A percentile compares a stretch with the other conserved stretches of the same genome.
Conservation (phyloP, 1,139 yeast genomes). For the Barnettozyma hawaiiensis region DNA sequence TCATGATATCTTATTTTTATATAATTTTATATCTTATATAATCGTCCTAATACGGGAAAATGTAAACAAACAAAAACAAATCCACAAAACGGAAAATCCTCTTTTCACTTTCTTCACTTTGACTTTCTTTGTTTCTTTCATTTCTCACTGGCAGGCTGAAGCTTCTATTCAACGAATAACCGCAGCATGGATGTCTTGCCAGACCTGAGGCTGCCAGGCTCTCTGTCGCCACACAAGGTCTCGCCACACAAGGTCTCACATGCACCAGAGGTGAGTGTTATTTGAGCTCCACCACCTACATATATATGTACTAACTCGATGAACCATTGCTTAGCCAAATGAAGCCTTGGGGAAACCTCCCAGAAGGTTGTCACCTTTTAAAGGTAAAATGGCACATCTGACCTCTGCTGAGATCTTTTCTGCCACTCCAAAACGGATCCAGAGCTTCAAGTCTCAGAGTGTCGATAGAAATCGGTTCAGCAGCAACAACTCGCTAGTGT, state of each 20-base stretch:
- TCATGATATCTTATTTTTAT: too few relatives aligned
- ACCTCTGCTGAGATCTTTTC: slow-evolving; percentile 18
- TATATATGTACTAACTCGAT: background rate
- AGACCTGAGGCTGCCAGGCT: background rate
- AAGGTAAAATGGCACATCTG: slow-evolving; percentile 15
- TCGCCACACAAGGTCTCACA: background rate
- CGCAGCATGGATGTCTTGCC: slow-evolving; percentile 5
- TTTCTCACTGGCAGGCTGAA: too few relatives aligned
- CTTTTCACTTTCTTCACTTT: too few relatives aligned
- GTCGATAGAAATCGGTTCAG: slow-evolving; percentile 18
- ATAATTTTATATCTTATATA: background rate
- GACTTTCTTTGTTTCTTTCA: too few relatives aligned
- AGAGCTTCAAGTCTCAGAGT: slow-evolving; percentile 17
- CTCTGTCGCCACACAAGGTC: background rate
- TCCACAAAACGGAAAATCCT: slow-evolving; percentile 13
- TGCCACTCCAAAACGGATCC: slow-evolving; percentile 19
- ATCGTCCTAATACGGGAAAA: slow-evolving; percentile 2
- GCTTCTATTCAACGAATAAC: background rate
- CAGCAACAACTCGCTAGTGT: background rate
- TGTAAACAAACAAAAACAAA: slow-evolving; percentile 6
- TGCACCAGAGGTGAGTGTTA: slow-evolving; percentile 4
- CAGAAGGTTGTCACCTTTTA: slow-evolving; percentile 23
- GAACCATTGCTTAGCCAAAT: slow-evolving; percentile 3
- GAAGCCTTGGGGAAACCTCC: slow-evolving; percentile 18
- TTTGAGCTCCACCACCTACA: too few relatives aligned